phyloP scores from a whole-genome alignment of 768 basidiomycete species.

The Paxillus rubicundulus region DNA sequence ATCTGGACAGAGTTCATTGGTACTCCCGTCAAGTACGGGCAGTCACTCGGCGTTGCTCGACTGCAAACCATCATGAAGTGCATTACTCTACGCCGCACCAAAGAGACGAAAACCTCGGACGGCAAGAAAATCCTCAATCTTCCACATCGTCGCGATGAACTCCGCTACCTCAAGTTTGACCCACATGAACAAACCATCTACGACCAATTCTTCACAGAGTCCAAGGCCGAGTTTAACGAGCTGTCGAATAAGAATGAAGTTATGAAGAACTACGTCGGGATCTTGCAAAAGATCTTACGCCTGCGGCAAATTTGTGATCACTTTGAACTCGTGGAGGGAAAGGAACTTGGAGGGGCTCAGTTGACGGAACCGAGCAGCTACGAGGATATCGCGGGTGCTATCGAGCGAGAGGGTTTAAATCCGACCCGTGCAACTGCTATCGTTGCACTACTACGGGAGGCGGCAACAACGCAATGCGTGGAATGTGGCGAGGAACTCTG shows the following conservation, averaged over 20 bases:
- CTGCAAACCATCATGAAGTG: constrained; percentile 96
- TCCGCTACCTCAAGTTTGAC: constrained; percentile 83
- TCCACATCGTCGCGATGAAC: constrained; percentile 86
- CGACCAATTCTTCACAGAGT: constrained; percentile 83
- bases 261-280: constrained; percentile 98
- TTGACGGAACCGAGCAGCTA: constrained; percentile 54
- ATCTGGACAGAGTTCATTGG: constrained; percentile 93
- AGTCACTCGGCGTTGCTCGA: constrained; percentile 85
- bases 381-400: constrained; percentile 75
- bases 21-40: constrained; percentile 88
- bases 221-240: constrained; percentile 88
- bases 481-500: constrained; percentile 84
- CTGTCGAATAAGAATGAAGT: constrained; percentile 87
- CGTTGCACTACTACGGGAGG: constrained; percentile 81
- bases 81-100: constrained; percentile 94
- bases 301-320: constrained; percentile 98
- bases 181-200: constrained; percentile 82
- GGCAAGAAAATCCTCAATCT: constrained; percentile 85
- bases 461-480: constrained; percentile 83
- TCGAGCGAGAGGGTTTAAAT: constrained; percentile 77
- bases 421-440: constrained; percentile 74
- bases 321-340: constrained; percentile 80
- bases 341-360: constrained; percentile 48
- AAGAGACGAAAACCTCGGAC: constrained; percentile 78
- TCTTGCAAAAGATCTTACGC: constrained; percentile 93